Base-by-base conservation (phyloP, 2,329 filamentous ascomycete species). In the Bretziella fagacearum region DNA sequence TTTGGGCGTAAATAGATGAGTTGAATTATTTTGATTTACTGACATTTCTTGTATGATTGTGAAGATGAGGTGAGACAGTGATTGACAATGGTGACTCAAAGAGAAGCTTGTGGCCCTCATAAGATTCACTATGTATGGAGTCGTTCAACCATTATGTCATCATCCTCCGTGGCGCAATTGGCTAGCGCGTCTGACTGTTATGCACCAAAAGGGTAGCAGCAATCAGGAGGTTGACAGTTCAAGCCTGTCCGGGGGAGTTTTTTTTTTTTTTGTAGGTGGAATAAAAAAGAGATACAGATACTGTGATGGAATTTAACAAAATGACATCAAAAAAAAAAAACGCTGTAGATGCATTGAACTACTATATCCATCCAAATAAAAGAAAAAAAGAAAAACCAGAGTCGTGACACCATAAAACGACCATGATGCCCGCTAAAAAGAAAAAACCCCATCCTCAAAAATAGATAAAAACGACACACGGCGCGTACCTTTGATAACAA, bases 121-220 rank as follows among this genome's bases (percentile, higher is more conserved):
- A n/a, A n/a, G n/a, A n/a, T n/a, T n/a, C n/a, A n/a, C n/a, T n/a
- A n/a, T n/a, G n/a, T n/a, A n/a, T n/a, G n/a, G n/a, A n/a, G n/a
- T n/a, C n/a, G n/a, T n/a, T n/a, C n/a, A n/a, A n/a, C n/a, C n/a
- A n/a, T n/a, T n/a, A n/a, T n/a, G n/a, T n/a, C n/a, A 40, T 20
- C n/a, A 45, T 50, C 48, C 48, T 47, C 48, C 26, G 68, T 75
- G 61, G 62, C 63, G 53, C 62, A 65, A 57, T 68, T 71, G 69
- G 69, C 66, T 72, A 72, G 69, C 68, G 69, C 69, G 69, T 72
- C 64, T 66, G 69, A 71, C 69, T 72, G 69, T 72, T 72, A 71
- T n/a, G 27, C n/a, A 37, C 15, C 26, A 20, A 30, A 15, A 11
- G n/a, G 32, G 6, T 32, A 6, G 13, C 18, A 22, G 40, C 40